Evolutionary conservation across 176 grass and related monocot genomes (phyloP).

Genomic region (Leersia perrieri): DNA sequence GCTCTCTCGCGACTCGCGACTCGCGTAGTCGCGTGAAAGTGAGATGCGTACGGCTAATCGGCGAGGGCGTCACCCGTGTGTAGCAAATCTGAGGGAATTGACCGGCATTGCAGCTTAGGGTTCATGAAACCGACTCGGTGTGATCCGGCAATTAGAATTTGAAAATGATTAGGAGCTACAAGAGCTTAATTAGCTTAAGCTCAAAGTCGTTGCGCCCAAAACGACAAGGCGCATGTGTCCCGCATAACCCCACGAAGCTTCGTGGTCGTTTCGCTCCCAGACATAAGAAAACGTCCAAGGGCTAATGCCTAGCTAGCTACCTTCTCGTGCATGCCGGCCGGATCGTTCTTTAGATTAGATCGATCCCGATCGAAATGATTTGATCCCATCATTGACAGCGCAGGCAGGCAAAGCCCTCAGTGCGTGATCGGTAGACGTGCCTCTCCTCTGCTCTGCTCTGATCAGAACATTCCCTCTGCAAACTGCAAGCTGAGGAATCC

Average conservation of each 20-base stretch:
- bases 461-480: slow-evolving; percentile 62
- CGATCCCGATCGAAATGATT: background rate
- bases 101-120: background rate
- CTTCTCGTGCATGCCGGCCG: background rate
- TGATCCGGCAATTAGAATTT: background rate
- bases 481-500: slow-evolving; percentile 31
- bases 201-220: slow-evolving; percentile 10
- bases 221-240: slow-evolving; percentile 47
- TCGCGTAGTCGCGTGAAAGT: background rate
- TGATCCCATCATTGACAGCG: slow-evolving; percentile 34
- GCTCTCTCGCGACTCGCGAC: no score
- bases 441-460: background rate
- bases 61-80: background rate
- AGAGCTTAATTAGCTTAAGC: background rate
- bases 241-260: slow-evolving; percentile 45
- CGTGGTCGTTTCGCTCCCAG: slow-evolving; percentile 9
- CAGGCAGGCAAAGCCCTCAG: background rate
- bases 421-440: slow-evolving; percentile 2
- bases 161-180: background rate
- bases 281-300: background rate
- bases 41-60: background rate
- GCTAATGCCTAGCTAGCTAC: background rate
- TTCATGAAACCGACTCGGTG: slow-evolving; percentile 8
- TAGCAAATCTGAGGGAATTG: slow-evolving; percentile 9
- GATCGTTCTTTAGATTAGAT: background rate